Base-by-base conservation (phyloP, 257 asterid species). In the Solanum stenotomum region DNA sequence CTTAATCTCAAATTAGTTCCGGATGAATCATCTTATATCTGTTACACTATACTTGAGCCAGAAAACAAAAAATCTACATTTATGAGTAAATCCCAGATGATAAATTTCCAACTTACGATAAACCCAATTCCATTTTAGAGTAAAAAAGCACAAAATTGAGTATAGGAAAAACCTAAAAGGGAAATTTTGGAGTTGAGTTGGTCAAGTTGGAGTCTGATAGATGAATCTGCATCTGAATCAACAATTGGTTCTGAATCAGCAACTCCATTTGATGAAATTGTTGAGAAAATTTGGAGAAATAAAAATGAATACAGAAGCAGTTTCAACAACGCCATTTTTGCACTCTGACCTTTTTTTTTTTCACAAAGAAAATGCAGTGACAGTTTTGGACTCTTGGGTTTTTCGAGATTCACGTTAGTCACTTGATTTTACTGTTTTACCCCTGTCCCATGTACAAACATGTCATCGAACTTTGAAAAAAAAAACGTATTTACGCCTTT, bases 141-240 rank as follows among this genome's bases (percentile, higher is more conserved):
- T 42, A 42, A 25, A 40, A 44, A 9, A 40, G 49, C 42, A 83
- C 42, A 15, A 12, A 20, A 23, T 10, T 46, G 63, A 16, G 49
- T n/a, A 0, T 15, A 63, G 10, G 52, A 15, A 29, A 35, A 71
- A 93, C 95, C 95, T 87, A 90, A 38, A 37, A 49, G 78, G 56
- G 92, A 90, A 89, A 93, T 90, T 87, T 87, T 92, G 40, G 90
- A 91, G 83, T 91, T 87, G 88, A 89, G 94, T 40, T 91, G 91
- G 77, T 87, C 87, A 75, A 91, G 90, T 88, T 92, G 87, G 77
- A 67, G 87, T 59, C 67, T 81, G 46, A 87, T 77, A 29, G 90
- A 85, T 52, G 89, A 49, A 92, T 91, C 92, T 22, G 90, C 75
- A 56, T 78, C 84, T 78, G 84, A 25, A 68, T 27, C 72, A 37